Conservation (phyloP, 1,284 basidiomycete species). For the Malassezia sp. region DNA sequence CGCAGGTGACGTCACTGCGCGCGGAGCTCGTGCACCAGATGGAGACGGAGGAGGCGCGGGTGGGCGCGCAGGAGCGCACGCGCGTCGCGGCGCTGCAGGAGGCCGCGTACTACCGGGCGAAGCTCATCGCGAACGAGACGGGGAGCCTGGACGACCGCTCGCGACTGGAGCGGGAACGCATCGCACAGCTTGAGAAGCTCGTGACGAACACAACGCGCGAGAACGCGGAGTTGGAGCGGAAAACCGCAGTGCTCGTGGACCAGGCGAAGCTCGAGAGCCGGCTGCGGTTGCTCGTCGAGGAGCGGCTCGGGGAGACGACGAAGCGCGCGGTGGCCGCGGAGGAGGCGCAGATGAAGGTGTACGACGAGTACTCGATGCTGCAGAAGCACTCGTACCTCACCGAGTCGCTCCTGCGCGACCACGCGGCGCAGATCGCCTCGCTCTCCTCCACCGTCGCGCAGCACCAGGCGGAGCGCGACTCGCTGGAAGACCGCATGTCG, state of each 20-base stretch:
- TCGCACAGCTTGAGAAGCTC: conserved; percentile 67
- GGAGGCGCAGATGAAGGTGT: conserved; percentile 60
- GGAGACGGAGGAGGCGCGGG: conserved; percentile 61
- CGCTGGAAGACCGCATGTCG: conserved; percentile 59
- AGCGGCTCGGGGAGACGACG: conserved; percentile 65
- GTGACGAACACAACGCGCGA: conserved; percentile 62
- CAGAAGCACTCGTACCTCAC: conserved; percentile 58
- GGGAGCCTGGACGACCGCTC: conserved; percentile 56
- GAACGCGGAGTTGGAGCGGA: conserved; percentile 62
- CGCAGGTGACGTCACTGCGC: conserved; percentile 76
- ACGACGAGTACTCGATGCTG: conserved; percentile 62
- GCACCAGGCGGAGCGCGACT: conserved; percentile 65
- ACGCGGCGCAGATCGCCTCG: conserved; percentile 62
- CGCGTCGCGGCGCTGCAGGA: conserved; percentile 77
- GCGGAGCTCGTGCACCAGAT: conserved; percentile 63
- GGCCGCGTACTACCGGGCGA: conserved; percentile 89
- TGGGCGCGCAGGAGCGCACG: conserved; percentile 68
- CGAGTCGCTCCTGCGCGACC: conserved; percentile 65
- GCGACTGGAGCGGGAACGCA: conserved; percentile 69
- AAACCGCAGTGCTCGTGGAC: conserved; percentile 49
- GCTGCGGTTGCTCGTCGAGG: conserved; percentile 62
- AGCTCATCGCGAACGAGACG: conserved; percentile 72
- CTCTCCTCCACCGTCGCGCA: conserved; percentile 67
- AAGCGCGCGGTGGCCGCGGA: conserved; percentile 74
- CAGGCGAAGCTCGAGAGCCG: conserved; percentile 54